Conservation (phyloP, 306 rosid genomes). For the Calophaca sinica region DNA sequence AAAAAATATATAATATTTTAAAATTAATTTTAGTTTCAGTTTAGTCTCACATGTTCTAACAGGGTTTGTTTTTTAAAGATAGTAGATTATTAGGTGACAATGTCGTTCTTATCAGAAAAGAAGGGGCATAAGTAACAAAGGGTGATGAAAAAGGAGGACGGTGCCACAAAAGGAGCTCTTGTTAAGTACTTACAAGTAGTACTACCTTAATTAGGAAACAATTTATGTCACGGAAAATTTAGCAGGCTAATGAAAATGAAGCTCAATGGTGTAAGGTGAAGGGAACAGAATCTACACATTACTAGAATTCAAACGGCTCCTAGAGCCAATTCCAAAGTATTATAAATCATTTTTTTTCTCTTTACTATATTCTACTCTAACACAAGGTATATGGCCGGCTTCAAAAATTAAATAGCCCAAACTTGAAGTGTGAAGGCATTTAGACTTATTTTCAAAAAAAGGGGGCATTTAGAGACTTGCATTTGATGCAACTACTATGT, state of each 20-base stretch:
- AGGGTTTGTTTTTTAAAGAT: too few relatives aligned
- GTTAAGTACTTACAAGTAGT: too few relatives aligned
- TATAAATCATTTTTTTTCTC: neutral
- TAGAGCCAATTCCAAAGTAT: constrained; percentile 41
- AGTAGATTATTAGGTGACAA: constrained; percentile 36
- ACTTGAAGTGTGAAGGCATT: constrained; percentile 33
- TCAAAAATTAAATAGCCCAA: constrained; percentile 4
- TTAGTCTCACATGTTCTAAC: too few relatives aligned
- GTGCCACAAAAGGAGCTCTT: neutral
- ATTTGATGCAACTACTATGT: neutral
- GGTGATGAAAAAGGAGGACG: constrained; percentile 30
- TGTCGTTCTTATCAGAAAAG: constrained; percentile 20
- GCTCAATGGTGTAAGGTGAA: neutral
- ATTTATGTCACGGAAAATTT: constrained; percentile 22
- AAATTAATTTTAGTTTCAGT: too few relatives aligned
- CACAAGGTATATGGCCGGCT: constrained; percentile 35
- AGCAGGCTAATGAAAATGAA: constrained; percentile 41
- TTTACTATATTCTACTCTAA: neutral
- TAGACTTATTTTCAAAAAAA: neutral
- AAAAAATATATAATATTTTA: too few relatives aligned
- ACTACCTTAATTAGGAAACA: constrained; percentile 23
- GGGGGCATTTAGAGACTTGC: neutral
- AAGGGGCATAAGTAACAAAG: constrained; percentile 7
- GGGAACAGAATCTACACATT: constrained; percentile 35
- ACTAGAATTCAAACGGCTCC: constrained; percentile 23